These are phyloP conservation scores for Talaromyces sp. DNA, from an alignment of 2,329 filamentous ascomycete species.

Conservation along the genomic window DNA sequence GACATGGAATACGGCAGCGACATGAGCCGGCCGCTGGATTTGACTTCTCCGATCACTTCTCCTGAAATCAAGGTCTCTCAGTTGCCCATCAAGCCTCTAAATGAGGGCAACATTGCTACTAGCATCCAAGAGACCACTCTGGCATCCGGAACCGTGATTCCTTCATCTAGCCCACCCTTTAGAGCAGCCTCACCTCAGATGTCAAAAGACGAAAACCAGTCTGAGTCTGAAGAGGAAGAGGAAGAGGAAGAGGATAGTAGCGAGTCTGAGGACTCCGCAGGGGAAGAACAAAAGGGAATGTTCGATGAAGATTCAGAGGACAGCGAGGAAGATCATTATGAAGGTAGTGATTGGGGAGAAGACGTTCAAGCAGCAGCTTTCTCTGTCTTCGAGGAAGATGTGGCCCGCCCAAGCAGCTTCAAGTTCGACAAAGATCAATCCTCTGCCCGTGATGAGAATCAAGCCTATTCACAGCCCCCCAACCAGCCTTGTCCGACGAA, in stretches of 20 bases:
- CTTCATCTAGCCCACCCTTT: conserved; percentile 6
- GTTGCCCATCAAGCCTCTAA: background rate
- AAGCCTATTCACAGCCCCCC: background rate
- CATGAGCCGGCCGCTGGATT: conserved; percentile 22
- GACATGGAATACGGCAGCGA: conserved; percentile 24
- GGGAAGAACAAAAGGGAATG: background rate
- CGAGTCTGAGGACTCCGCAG: conserved; percentile 7
- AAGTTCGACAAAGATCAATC: background rate
- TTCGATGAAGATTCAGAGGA: conserved; percentile 12
- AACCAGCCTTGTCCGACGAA: background rate
- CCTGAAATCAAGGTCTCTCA: conserved; percentile 21
- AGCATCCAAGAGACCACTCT: background rate
- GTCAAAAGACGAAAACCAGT: conserved; percentile 14
- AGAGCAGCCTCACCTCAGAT: background rate
- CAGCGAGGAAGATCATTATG: conserved; percentile 8
- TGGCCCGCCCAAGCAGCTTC: background rate
- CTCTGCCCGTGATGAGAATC: background rate
- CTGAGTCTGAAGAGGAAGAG: conserved; percentile 13
- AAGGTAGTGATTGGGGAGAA: conserved; percentile 2
- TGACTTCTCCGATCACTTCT: conserved; percentile 26
- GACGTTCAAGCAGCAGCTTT: background rate
- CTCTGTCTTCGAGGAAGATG: background rate
- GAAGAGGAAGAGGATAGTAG: conserved; percentile 17
- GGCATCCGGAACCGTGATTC: too few relatives aligned
- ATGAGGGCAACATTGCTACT: background rate